Evolutionary conservation across 768 basidiomycete species (phyloP), one percentile per base, ranked within the genome.

Genomic region (Harrya chromipes): DNA sequence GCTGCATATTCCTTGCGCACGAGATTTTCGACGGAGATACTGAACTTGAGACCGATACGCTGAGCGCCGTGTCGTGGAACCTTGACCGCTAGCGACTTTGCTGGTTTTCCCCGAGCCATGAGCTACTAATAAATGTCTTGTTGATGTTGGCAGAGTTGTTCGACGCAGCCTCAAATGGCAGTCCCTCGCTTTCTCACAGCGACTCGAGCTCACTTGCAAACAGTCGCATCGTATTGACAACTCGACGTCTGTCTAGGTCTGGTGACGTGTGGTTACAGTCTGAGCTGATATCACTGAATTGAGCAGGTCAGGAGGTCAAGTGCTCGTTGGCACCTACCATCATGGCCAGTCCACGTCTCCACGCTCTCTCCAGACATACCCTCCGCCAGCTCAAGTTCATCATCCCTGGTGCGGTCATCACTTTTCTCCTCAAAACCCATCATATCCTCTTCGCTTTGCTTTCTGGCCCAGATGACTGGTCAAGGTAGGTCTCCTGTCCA

Each of bases 61-160:
- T 89, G 87, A 0, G 88, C 80, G 64, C 86, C 84, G 55, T 89
- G 86, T 49, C 84, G 74, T 17, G 88, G 87, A 44, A 87, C 87
- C 46, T 79, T 77, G 57, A 88, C 64, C 62, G 78, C 81, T 43
- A 88, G 75, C 31, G 72, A 68, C 53, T 78, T 77, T 9, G 75
- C 72, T 51, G 80, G 76, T 66, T 78, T 80, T 53, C 75, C 75
- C 46, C 65, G 63, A 37, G 61, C 54, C 66, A 67, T 67, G 1
- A 50, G 21, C 27, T 37, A 31, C 1, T 29, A 54, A 35, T 40
- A 21, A 39, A 40, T 7, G 38, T 36, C n/a, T 29, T 16, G 35
- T 49, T 33, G 39, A 6, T 29, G 29, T 29, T 29, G 12, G 12
- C 29, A 29, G 3, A 13, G 11, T 29, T 29, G 29, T 29, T 29